Evolutionary conservation across 1,139 yeast genomes (phyloP), one percentile per base, ranked within the genome.

Genomic region (Meyerozyma carpophila): DNA sequence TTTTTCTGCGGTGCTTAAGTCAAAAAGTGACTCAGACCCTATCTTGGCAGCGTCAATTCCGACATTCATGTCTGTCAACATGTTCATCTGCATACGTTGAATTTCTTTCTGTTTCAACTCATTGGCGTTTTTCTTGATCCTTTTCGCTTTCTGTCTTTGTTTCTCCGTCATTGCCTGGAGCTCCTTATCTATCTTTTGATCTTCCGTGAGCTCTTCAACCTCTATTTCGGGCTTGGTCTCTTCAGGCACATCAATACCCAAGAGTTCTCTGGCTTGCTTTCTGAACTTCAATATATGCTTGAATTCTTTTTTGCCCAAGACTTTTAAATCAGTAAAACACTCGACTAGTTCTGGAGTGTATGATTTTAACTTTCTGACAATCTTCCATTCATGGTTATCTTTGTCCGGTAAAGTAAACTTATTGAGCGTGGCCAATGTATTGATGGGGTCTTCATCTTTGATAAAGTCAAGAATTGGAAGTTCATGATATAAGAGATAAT

Each of bases 251-350:
- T 87, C 91, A 11, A 90, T 61, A 14, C 88, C 95, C 41, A 93
- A 70, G 31, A 82, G 64, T 38, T 81, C 89, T 59, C 98, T 80
- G 2, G 96, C 93, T 44, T 84, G 83, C 57, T 84, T 81, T 66
- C 98, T 81, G 86, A 97, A 94, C 62, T 81, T 86, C 48, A 94
- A 70, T 48, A 93, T 77, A 58, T 73, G 66, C 56, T 94, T 84
- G 67, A 93, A 93, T 63, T 93, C 99, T 57, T 90, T 91, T 62
- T 81, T 89, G 53, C 98, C 98, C 49, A 94, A 75, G 10, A 91
- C 97, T 63, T 88, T 89, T 60, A 93, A 77, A 75, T 93, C 99
- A 58, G 84, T 84, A 54, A 93, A 73, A 62, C 96, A 90, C 54
- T 84, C 91, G 42, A 82, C 63, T 44, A 93, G 73, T 59, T 93